phyloP scores from a whole-genome alignment of 441 rosid genomes.

The Syzygium syzygioides region DNA sequence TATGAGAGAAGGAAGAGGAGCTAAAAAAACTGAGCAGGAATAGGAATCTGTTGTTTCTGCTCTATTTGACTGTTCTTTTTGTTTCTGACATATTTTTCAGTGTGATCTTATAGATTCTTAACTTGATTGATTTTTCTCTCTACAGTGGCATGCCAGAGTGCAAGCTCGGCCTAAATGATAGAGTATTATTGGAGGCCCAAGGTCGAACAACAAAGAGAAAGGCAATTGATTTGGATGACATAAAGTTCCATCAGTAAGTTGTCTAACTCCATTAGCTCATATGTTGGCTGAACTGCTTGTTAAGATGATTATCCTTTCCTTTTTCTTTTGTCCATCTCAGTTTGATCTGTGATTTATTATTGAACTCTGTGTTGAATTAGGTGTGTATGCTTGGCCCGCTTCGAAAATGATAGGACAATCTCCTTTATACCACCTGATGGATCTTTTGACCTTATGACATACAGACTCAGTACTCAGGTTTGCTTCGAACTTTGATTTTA shows the following conservation, averaged over 20 bases:
- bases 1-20: not conserved
- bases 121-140: not conserved
- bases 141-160: constrained; percentile 99
- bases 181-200: constrained; percentile 93
- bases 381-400: constrained; percentile 93
- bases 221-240: constrained; percentile 95
- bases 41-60: not conserved
- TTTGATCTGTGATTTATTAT: not conserved
- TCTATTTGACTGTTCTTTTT: not conserved
- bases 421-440: constrained; percentile 98
- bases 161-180: constrained; percentile 92
- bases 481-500: constrained; percentile 4
- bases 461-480: constrained; percentile 91
- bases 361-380: constrained; percentile 21
- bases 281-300: not conserved
- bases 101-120: not conserved
- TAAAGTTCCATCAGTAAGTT: constrained; percentile 92
- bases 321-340: not conserved
- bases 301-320: not conserved
- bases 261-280: constrained; percentile 9
- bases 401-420: constrained; percentile 93
- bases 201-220: constrained; percentile 94
- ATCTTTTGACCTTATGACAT: constrained; percentile 94
- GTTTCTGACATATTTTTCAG: not conserved
- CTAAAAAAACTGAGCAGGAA: not conserved